These are phyloP conservation scores for Aspergillus sp. DNA, from an alignment of 2,329 filamentous ascomycete genomes.

Conservation along the genomic window DNA sequence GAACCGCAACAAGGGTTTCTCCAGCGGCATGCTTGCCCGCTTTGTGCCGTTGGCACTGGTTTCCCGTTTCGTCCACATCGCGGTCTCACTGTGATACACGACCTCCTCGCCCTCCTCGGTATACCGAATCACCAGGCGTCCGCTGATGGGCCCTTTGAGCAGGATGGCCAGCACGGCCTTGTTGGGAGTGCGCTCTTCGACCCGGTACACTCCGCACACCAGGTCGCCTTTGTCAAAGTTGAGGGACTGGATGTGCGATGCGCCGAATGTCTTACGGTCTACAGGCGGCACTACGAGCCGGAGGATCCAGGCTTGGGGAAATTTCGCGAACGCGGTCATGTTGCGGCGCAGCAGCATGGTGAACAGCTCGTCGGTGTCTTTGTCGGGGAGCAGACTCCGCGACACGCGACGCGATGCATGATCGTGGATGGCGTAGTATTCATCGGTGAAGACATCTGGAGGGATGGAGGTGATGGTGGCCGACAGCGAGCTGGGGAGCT, in stretches of 20 bases:
- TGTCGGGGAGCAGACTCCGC: slow-evolving; percentile 18
- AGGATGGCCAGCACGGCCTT: slow-evolving; percentile 33
- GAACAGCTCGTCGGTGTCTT: slow-evolving; percentile 21
- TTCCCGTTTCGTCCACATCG: slow-evolving; percentile 29
- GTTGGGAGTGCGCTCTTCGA: slow-evolving; percentile 20
- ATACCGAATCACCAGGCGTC: slow-evolving; percentile 26
- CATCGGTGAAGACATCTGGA: slow-evolving; percentile 13
- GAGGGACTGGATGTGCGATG: slow-evolving; percentile 23
- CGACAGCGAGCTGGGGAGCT: slow-evolving; percentile 13
- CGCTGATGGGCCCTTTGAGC: slow-evolving; percentile 16
- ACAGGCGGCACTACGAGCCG: slow-evolving; percentile 17
- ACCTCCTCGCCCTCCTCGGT: slow-evolving; percentile 12
- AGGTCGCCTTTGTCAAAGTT: slow-evolving; percentile 31
- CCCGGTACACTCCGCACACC: slow-evolving; percentile 32
- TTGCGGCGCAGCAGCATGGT: slow-evolving; percentile 32
- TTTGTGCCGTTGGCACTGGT: slow-evolving; percentile 1
- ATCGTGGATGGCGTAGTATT: slow-evolving; percentile 24
- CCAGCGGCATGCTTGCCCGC: slow-evolving; percentile 27
- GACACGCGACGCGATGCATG: slow-evolving; percentile 20
- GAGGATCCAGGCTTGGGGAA: slow-evolving; percentile 32
- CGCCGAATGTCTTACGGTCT: slow-evolving; percentile 23
- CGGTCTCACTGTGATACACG: slow-evolving; percentile 28
- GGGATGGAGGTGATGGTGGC: slow-evolving; percentile 25
- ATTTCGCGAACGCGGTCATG: slow-evolving; percentile 31
- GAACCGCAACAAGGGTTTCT: slow-evolving; percentile 26